Percentiles rank a stretch among this genome's conserved stretches.
phyloP scores from a whole-genome alignment of 2,329 filamentous ascomycete species.

The Corinectria fuckeliana region DNA sequence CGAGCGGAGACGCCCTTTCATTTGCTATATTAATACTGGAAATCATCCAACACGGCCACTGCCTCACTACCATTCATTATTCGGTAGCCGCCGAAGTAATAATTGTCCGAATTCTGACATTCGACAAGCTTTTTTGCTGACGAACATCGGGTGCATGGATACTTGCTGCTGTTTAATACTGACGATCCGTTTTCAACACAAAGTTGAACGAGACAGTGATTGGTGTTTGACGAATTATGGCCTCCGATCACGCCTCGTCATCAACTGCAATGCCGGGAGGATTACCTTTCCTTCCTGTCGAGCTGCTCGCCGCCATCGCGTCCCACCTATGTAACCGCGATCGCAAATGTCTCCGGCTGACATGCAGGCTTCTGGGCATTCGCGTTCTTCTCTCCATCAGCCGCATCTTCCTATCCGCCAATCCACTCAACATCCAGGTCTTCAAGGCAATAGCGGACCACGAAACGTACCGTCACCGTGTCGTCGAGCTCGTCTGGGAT shows the following conservation, averaged over 20 bases:
- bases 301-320: not conserved
- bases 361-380: not conserved
- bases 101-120: no score
- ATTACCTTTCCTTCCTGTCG: not conserved
- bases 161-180: no score
- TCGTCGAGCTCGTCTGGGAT: conserved; percentile 6
- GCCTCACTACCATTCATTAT: no score
- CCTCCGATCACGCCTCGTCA: not conserved
- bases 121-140: no score
- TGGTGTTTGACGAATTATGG: not conserved
- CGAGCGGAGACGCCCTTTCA: no score
- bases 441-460: not conserved
- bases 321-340: not conserved
- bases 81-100: no score
- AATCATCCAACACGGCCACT: no score
- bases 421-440: not conserved
- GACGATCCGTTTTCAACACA: no score
- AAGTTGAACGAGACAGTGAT: no score
- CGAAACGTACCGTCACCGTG: not conserved
- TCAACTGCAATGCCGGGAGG: no score
- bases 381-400: not conserved
- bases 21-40: no score
- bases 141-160: no score
- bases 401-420: conserved; percentile 2
- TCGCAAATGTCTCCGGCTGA: not conserved